Base-by-base conservation (phyloP, 2,329 filamentous ascomycete species). In the Tricladium varicosporioides region DNA sequence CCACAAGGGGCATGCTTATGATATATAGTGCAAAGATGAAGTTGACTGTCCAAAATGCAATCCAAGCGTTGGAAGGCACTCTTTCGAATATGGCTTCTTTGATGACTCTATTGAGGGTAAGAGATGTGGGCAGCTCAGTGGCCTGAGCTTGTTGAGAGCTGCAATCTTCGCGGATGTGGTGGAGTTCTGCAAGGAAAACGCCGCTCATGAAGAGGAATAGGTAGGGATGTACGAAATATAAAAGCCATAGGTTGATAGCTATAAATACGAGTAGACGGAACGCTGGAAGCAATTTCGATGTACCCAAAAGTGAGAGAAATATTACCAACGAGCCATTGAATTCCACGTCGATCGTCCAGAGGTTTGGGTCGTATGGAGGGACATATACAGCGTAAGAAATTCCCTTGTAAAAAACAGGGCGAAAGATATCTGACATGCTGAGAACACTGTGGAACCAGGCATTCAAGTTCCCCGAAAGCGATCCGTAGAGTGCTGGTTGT, bases 171-270 rank as follows among this genome's bases (percentile, higher is more conserved):
- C 61, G 59, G 10, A 54, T 46, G 53, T 58, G 48, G 36, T 59
- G 53, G 4, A 63, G 45, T 44, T 63, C 60, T 16, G 55, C 55
- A 4, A 65, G 50, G 8, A 63, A 36, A 13, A 59, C 53, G 5
- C 59, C 63, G 13, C 53, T 50, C n/a, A 63, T 43, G 50, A 63
- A 65, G n/a, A 60, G 58, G 27, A 62, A 60, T 5, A 62, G 15
- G 31, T 65, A 42, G 9, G 48, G 49, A 22, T 56, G 54, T n/a
- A 50, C 58, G 27, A 51, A 46, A 48, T 45, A 63, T 7, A 58
- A 32, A 15, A 61, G 33, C 42, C 44, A 58, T 2, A 55, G n/a
- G 5, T 50, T 22, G 14, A 61, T 56, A 5, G 32, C 31, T 15
- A 51, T 16, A 2, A 60, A 47, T 1, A 58, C 18, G 14, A 46